Conservation (phyloP, 1,284 basidiomycete genomes). For the Cryptococcus deneoformans region DNA sequence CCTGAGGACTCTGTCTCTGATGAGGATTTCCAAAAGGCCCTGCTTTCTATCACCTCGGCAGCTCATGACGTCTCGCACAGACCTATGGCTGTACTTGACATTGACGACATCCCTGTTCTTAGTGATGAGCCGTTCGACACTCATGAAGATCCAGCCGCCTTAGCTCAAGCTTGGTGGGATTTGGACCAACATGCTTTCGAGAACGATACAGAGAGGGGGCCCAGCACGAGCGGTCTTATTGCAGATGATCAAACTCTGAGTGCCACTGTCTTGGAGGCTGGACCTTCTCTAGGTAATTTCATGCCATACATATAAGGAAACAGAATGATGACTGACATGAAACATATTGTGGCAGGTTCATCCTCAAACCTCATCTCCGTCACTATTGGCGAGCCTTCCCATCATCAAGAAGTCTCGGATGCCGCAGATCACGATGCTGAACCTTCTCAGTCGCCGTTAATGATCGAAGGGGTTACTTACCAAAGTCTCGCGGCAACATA, state of each 20-base stretch:
- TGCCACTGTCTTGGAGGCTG: not conserved
- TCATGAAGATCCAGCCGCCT: conserved; percentile 2
- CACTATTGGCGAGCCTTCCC: too few species aligned
- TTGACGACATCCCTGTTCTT: conserved; percentile 10
- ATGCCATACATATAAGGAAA: too few species aligned
- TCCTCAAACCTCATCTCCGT: not conserved
- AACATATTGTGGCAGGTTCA: not conserved
- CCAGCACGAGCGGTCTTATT: conserved; percentile 1
- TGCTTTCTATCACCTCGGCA: not conserved
- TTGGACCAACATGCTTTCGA: conserved; percentile 1
- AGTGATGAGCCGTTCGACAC: not conserved
- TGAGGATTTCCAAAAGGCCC: not conserved
- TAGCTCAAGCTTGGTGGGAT: conserved; percentile 8
- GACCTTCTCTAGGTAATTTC: not conserved
- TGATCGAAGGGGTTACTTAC: too few species aligned
- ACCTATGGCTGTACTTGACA: conserved; percentile 8
- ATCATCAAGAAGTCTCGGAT: too few species aligned
- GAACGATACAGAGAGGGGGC: not conserved
- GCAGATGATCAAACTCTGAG: conserved; percentile 6
- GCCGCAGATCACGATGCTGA: too few species aligned
- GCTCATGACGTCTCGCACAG: conserved; percentile 1
- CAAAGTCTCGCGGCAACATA: too few species aligned
- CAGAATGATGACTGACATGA: not conserved
- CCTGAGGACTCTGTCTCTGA: not conserved
- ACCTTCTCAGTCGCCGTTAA: too few species aligned